These are phyloP conservation scores for Solanum chiquidenum DNA, from an alignment of 257 asterid genomes.

Conservation along the genomic window DNA sequence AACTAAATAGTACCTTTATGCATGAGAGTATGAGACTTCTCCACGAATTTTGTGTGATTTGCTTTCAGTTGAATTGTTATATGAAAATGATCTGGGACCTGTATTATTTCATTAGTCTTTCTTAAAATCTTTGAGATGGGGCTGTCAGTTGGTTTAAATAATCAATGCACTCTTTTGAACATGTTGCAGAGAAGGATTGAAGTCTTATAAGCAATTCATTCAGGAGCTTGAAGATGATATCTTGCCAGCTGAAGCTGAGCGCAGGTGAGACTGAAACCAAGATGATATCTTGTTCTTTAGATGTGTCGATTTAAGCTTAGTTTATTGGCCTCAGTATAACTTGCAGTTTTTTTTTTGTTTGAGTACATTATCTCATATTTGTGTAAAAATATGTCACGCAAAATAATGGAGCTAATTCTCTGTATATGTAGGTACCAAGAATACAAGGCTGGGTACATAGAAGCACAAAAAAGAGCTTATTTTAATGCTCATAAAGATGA, in stretches of 20 bases:
- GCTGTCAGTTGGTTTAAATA: not conserved
- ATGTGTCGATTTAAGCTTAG: constrained; percentile 8
- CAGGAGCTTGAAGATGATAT: constrained; percentile 99
- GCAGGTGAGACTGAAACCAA: constrained; percentile 46
- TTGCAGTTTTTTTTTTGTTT: not conserved
- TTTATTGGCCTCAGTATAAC: not conserved
- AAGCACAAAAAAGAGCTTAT: constrained; percentile 77
- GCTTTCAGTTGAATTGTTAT: not conserved
- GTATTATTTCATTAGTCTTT: not conserved
- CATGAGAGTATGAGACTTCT: not conserved
- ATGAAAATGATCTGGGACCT: not conserved
- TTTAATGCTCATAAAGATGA: constrained; percentile 84
- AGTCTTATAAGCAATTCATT: constrained; percentile 98
- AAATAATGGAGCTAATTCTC: not conserved
- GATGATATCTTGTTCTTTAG: not conserved
- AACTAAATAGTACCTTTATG: not conserved
- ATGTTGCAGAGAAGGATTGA: constrained; percentile 82
- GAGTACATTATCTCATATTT: not conserved
- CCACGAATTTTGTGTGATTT: not conserved
- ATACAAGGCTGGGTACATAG: constrained; percentile 73
- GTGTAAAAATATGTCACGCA: not conserved
- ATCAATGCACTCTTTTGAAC: not conserved
- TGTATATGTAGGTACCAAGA: constrained; percentile 70
- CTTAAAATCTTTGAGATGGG: not conserved
- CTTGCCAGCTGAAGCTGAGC: constrained; percentile 92